Conservation (phyloP, 768 basidiomycete species). For the Imleria badia region DNA sequence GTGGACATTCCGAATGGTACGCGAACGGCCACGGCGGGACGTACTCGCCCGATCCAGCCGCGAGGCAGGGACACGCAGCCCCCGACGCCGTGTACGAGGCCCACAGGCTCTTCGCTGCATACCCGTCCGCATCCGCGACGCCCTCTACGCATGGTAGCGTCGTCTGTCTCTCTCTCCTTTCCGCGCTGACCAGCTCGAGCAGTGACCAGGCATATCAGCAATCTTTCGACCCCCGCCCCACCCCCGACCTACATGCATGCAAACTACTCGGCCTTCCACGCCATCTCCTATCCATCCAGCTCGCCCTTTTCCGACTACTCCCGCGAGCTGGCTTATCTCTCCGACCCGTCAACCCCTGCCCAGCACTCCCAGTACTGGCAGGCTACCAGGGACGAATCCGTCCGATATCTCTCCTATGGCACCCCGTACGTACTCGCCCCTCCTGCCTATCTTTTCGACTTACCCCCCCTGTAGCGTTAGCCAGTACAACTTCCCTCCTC, state of each 20-base stretch:
- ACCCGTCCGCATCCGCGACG: slow-evolving; percentile 74
- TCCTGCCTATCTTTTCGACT: not conserved
- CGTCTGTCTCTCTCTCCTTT: not conserved
- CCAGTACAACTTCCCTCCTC: slow-evolving; percentile 32
- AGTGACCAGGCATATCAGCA: slow-evolving; percentile 69
- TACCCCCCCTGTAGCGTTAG: slow-evolving; percentile 16
- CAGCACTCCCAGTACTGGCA: slow-evolving; percentile 66
- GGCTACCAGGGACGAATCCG: slow-evolving; percentile 56
- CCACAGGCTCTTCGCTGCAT: slow-evolving; percentile 62
- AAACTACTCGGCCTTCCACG: slow-evolving; percentile 24
- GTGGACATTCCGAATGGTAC: slow-evolving; percentile 25
- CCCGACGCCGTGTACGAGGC: slow-evolving; percentile 64
- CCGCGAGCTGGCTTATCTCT: slow-evolving; percentile 56
- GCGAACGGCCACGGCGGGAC: slow-evolving; percentile 17
- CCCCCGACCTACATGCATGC: slow-evolving; percentile 67
- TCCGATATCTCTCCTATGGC: slow-evolving; percentile 56
- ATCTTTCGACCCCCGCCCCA: slow-evolving; percentile 55
- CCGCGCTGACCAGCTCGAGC: slow-evolving; percentile 18
- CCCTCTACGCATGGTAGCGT: slow-evolving; percentile 71
- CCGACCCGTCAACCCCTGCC: slow-evolving; percentile 42
- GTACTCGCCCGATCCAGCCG: slow-evolving; percentile 12
- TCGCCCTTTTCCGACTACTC: slow-evolving; percentile 71
- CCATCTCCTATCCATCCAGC: slow-evolving; percentile 37
- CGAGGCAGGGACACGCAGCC: slow-evolving; percentile 14
- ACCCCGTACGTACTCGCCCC: slow-evolving; percentile 41